Base-by-base conservation (phyloP, 352 stramenopile species). In the Globisporangium irregulare region DNA sequence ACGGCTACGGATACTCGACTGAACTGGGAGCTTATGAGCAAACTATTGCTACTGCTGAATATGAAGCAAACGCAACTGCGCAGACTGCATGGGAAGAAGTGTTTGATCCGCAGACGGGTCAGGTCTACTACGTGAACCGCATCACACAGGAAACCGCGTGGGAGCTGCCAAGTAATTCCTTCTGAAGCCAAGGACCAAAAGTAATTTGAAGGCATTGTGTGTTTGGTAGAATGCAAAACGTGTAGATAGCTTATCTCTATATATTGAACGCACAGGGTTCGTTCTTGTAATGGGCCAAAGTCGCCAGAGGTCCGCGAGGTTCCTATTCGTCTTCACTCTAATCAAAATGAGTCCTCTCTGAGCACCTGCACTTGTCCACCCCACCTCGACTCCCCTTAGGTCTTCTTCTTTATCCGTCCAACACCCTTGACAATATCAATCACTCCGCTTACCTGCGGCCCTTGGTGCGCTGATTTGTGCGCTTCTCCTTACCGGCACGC, bases 111-210 rank as follows among this genome's bases (percentile, higher is more conserved):
- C 46, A 64, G 53, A 79, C 79, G 3, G 65, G 79, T 15, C 80
- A 81, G 24, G 66, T 63, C 1, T 94, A 91, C 73, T 94, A 87
- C 66, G 77, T 84, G 58, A 92, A 94, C 64, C 78, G 75, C 41
- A 55, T 75, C 29, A 94, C 86, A 7, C 73, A 77, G 61, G 70
- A 92, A 64, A 87, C 81, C 1, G 72, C 80, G 1, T 94, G 86
- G 86, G 59, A 82, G 51, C 34, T 70, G 1, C 80, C 81, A 0
- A 22, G 29, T 18, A 12, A 15, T 3, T 57, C 59, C 14, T 36
- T 20, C 1, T 27, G 7, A 66, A 32, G 5, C 7, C 29, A 12
- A 59, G 18, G 1, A 34, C 8, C 12, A 27, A 58, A 58, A 41
- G 20, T 56, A 8, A 29, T 34, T 29, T 20, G 27, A 66, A 20